Percentiles rank a stretch among this genome's conserved stretches.
Conservation (phyloP, 2,329 filamentous ascomycete species). For the Teratosphaeria nubilosa region DNA sequence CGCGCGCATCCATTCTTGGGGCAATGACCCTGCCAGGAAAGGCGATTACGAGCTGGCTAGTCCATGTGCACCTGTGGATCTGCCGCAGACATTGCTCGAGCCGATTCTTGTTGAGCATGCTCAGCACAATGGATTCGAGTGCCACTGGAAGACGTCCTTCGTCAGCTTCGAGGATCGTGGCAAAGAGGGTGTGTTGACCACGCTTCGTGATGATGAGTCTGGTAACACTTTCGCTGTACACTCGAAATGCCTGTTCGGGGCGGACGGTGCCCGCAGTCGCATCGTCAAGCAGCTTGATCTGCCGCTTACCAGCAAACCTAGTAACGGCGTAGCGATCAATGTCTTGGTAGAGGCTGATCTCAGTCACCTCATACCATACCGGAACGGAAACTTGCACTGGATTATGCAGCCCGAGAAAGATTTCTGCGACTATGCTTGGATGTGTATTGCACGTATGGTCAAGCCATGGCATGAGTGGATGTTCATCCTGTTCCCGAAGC, state of each 20-base stretch:
- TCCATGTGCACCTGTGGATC: constrained; percentile 32
- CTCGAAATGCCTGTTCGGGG: constrained; percentile 49
- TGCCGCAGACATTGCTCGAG: constrained; percentile 34
- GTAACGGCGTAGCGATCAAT: constrained; percentile 41
- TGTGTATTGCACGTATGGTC: constrained; percentile 47
- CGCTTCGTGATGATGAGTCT: constrained; percentile 26
- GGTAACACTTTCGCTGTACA: constrained; percentile 35
- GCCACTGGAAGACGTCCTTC: constrained; percentile 30
- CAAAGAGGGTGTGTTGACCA: constrained; percentile 21
- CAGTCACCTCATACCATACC: constrained; percentile 36
- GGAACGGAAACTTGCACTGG: constrained; percentile 52
- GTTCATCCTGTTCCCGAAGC: constrained; percentile 35
- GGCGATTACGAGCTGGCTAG: constrained; percentile 31
- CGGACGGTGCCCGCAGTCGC: constrained; percentile 42
- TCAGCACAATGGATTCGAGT: constrained; percentile 25
- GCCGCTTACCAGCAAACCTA: constrained; percentile 28
- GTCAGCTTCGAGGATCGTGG: constrained; percentile 14
- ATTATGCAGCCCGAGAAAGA: constrained; percentile 43
- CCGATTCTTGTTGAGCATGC: constrained; percentile 31
- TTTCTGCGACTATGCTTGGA: constrained; percentile 42
- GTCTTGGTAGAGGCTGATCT: constrained; percentile 43
- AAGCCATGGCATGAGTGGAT: constrained; percentile 54
- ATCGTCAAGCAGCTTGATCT: constrained; percentile 38
- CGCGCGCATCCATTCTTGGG: constrained; percentile 32
- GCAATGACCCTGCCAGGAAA: constrained; percentile 28